Conservation (phyloP, 2,329 filamentous ascomycete species). For the Graphilbum fragrans region DNA sequence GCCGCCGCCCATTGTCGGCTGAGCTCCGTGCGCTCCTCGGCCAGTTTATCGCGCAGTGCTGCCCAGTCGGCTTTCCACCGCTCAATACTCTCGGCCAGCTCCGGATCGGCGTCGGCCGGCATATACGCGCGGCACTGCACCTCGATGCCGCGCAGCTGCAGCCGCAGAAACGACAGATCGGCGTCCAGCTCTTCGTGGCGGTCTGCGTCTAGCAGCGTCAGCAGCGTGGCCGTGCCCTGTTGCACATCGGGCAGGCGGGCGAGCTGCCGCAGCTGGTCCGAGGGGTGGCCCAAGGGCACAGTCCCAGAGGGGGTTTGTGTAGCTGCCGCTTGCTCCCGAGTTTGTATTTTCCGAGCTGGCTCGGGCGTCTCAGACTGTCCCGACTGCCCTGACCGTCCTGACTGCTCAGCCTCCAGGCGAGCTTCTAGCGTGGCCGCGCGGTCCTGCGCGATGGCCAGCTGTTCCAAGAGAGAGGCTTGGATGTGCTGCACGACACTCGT, state of each 20-base stretch:
- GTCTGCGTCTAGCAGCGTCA: slow-evolving; percentile 14
- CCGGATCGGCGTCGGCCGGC: slow-evolving; percentile 35
- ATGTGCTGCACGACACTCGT: slow-evolving; percentile 2
- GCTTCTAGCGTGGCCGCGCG: slow-evolving; percentile 28
- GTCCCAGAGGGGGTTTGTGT: too few species aligned
- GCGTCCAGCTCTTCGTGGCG: slow-evolving; percentile 45
- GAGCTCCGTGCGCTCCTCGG: slow-evolving; percentile 4
- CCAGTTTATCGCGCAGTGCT: slow-evolving; percentile 18
- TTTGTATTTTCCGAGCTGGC: too few species aligned
- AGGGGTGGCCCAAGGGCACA: too few species aligned
- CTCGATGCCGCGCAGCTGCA: slow-evolving; percentile 51
- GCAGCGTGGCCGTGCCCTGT: neutral
- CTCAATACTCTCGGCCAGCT: slow-evolving; percentile 45
- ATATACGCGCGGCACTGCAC: slow-evolving; percentile 38
- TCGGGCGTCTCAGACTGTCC: too few species aligned
- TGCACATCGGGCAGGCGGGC: neutral
- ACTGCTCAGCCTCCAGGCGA: neutral
- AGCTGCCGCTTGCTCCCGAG: too few species aligned
- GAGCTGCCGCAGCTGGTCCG: slow-evolving; percentile 3
- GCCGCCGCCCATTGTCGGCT: neutral
- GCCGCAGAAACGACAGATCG: slow-evolving; percentile 48
- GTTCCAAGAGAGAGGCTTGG: slow-evolving; percentile 38
- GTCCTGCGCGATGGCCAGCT: slow-evolving; percentile 14
- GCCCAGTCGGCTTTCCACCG: slow-evolving; percentile 51
- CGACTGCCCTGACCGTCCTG: too few species aligned